Percentiles rank a stretch among this genome's conserved stretches.
phyloP scores from a whole-genome alignment of 164 flowering plant species.

The Euptelea pleiosperma region DNA sequence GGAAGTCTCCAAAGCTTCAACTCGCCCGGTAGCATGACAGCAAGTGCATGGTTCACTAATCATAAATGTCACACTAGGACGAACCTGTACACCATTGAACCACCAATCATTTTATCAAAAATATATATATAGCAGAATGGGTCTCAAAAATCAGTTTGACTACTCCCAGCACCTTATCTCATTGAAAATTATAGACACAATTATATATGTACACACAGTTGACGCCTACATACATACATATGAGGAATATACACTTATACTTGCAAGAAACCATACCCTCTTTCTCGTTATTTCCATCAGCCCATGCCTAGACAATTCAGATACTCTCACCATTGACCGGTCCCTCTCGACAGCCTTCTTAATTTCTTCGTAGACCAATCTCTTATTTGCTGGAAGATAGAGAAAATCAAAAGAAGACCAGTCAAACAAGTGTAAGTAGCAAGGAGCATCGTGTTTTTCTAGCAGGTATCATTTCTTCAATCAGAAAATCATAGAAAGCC shows the following conservation, averaged over 20 bases:
- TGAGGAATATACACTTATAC: no score
- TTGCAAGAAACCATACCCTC: conserved; percentile 54
- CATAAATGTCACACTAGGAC: conserved; percentile 97
- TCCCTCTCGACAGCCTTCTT: conserved; percentile 89
- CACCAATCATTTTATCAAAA: conserved; percentile 13
- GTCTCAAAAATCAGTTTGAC: not conserved
- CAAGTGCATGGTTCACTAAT: conserved; percentile 91
- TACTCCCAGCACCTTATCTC: no score
- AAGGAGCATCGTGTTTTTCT: not conserved
- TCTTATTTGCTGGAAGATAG: conserved; percentile 63
- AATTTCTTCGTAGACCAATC: conserved; percentile 87
- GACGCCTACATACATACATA: not conserved
- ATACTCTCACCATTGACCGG: conserved; percentile 74
- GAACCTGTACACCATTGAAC: conserved; percentile 54
- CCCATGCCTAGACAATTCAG: conserved; percentile 90
- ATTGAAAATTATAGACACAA: no score
- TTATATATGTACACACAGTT: no score
- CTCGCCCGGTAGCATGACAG: conserved; percentile 92
- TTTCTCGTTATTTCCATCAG: conserved; percentile 98
- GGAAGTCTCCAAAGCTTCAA: conserved; percentile 90
- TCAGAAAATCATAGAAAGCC: not conserved
- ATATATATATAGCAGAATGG: not conserved
- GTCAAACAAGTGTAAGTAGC: not conserved
- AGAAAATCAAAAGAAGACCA: not conserved
- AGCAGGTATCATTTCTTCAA: not conserved